A percentile compares a stretch with the other conserved stretches of the same genome.
These are phyloP conservation scores for Cajanus cajan DNA, from an alignment of 306 rosid species.

Conservation along the genomic window DNA sequence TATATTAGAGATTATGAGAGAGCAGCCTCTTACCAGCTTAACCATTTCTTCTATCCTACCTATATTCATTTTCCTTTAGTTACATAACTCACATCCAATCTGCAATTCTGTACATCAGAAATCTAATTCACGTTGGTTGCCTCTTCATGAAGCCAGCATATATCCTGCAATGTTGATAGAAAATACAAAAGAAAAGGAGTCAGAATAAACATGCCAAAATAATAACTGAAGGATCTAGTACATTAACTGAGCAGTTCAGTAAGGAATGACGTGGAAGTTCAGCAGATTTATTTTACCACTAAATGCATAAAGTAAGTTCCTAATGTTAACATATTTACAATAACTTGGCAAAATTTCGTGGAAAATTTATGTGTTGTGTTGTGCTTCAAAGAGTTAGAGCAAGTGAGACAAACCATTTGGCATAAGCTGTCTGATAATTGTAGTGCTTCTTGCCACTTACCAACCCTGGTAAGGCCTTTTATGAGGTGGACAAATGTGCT, in stretches of 20 bases:
- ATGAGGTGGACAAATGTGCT: constrained; percentile 67
- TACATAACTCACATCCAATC: constrained; percentile 2
- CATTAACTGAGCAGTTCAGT: neutral
- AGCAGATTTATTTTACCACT: neutral
- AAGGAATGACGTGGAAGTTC: neutral
- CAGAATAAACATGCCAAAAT: constrained; percentile 21
- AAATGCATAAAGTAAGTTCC: neutral
- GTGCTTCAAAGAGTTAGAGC: constrained; percentile 15
- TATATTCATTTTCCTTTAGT: constrained; percentile 16
- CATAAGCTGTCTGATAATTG: constrained; percentile 70
- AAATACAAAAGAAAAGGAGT: neutral
- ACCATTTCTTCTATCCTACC: constrained; percentile 23
- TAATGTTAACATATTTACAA: neutral
- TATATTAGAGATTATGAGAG: constrained; percentile 12
- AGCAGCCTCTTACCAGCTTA: constrained; percentile 22
- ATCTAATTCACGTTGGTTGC: neutral
- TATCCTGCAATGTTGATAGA: constrained; percentile 34
- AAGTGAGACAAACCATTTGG: constrained; percentile 69
- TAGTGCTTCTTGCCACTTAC: constrained; percentile 80
- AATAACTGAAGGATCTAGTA: constrained; percentile 20
- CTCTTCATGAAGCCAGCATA: constrained; percentile 43
- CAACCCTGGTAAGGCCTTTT: constrained; percentile 61
- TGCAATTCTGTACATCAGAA: constrained; percentile 9
- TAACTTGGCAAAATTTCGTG: neutral
- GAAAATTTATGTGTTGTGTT: constrained; percentile 7